Evolutionary conservation across 768 basidiomycete species (phyloP).

Genomic region (Mycena belliarum): DNA sequence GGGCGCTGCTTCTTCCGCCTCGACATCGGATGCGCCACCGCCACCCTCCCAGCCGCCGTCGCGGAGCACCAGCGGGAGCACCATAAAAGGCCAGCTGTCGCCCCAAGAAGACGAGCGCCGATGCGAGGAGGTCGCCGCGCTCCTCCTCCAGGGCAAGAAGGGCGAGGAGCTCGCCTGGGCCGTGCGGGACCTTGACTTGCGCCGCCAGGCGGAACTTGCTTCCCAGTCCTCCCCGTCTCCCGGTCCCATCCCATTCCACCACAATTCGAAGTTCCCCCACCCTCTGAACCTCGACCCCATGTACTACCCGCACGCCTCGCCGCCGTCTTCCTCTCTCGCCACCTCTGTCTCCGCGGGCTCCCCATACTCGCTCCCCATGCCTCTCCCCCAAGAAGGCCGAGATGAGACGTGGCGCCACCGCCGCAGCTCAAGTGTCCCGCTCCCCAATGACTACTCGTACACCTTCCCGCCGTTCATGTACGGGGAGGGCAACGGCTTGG

Average conservation of each 20-base stretch:
- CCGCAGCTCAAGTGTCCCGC: conserved; percentile 64
- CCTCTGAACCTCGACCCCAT: conserved; percentile 21
- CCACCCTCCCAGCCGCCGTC: background rate
- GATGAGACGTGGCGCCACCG: conserved; percentile 37
- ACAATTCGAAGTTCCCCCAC: conserved; percentile 16
- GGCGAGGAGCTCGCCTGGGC: conserved; percentile 67
- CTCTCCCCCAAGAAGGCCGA: conserved; percentile 6
- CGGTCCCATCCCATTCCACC: conserved; percentile 11
- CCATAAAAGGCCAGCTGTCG: conserved; percentile 33
- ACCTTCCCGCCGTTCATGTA: conserved; percentile 20
- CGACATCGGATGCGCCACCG: background rate
- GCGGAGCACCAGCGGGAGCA: conserved; percentile 40
- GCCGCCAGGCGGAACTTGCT: conserved; percentile 24
- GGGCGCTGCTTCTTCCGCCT: background rate
- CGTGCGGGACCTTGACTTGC: conserved; percentile 52
- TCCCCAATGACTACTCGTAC: conserved; percentile 41
- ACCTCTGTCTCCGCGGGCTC: conserved; percentile 14
- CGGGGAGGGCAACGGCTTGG: conserved; percentile 23
- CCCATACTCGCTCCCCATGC: conserved; percentile 20
- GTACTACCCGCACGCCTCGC: conserved; percentile 17
- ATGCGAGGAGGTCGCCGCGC: conserved; percentile 66
- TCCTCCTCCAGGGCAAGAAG: conserved; percentile 69
- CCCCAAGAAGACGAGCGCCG: conserved; percentile 61
- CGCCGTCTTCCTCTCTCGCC: conserved; percentile 18
- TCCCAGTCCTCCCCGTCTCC: conserved; percentile 9